A percentile compares a stretch with the other conserved stretches of the same genome.
Conservation (phyloP, 129 eudicot species). For the Cynara cardunculus region DNA sequence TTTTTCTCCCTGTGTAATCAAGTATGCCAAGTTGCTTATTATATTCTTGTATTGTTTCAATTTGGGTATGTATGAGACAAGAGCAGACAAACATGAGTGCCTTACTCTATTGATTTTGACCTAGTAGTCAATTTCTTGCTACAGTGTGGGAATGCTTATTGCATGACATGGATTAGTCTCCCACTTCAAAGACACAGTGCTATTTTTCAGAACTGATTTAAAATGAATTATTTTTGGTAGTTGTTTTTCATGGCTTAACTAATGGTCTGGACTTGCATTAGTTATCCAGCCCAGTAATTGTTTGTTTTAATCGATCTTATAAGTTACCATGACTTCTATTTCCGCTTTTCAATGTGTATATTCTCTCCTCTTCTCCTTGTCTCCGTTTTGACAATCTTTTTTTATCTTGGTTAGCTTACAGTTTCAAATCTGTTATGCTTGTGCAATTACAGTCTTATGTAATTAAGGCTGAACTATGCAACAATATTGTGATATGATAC, state of each 20-base stretch:
- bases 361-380: not conserved
- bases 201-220: not conserved
- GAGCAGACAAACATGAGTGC: not conserved
- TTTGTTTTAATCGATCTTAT: not conserved
- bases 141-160: not conserved
- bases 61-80: not conserved
- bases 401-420: not conserved
- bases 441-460: not conserved
- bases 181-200: not conserved
- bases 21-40: not conserved
- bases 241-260: not conserved
- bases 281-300: not conserved
- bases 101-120: not conserved
- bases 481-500: not conserved
- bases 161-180: not conserved
- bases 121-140: not conserved
- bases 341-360: not conserved
- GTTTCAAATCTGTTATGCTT: not conserved
- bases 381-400: not conserved
- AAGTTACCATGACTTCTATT: not conserved
- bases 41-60: not conserved
- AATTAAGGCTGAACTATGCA: conserved; percentile 15
- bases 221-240: not conserved
- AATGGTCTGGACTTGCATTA: not conserved
- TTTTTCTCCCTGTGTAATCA: not conserved